phyloP scores from a whole-genome alignment of 2,329 filamentous ascomycete species.

The Aureobasidium sp. region DNA sequence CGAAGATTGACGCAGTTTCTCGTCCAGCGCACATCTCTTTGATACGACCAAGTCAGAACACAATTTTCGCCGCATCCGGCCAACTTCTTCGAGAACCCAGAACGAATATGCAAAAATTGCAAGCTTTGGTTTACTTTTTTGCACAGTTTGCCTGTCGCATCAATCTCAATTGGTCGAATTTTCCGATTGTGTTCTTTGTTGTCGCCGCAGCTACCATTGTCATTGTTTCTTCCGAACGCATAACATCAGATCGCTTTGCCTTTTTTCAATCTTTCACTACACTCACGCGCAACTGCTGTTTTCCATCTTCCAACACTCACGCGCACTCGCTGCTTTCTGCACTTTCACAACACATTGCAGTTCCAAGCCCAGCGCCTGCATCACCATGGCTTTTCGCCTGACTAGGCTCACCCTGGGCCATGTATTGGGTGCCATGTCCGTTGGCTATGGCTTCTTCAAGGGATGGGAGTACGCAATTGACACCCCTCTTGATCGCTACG shows the following conservation, averaged over 20 bases:
- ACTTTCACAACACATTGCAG: not conserved
- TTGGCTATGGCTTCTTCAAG: no score
- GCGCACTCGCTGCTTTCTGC: not conserved
- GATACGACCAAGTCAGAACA: not conserved
- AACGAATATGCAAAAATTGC: not conserved
- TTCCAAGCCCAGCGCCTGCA: not conserved
- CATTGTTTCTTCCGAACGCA: not conserved
- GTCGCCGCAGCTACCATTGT: not conserved
- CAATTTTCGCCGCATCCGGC: constrained; percentile 6
- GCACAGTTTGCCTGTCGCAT: not conserved
- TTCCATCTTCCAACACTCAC: no score
- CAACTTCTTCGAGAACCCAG: not conserved
- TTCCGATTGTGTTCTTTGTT: constrained; percentile 1
- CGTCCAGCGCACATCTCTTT: not conserved
- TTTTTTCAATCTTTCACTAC: no score
- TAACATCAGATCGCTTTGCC: not conserved
- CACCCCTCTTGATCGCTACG: not conserved
- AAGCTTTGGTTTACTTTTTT: not conserved
- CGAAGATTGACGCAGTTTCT: not conserved
- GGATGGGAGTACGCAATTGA: not conserved
- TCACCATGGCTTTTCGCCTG: not conserved
- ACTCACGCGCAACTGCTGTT: no score
- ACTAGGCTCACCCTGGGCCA: no score
- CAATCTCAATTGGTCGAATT: not conserved
- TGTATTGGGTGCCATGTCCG: no score